Evolutionary conservation across 1,284 basidiomycete genomes (phyloP).

Genomic region (Boletus hoseneyae): DNA sequence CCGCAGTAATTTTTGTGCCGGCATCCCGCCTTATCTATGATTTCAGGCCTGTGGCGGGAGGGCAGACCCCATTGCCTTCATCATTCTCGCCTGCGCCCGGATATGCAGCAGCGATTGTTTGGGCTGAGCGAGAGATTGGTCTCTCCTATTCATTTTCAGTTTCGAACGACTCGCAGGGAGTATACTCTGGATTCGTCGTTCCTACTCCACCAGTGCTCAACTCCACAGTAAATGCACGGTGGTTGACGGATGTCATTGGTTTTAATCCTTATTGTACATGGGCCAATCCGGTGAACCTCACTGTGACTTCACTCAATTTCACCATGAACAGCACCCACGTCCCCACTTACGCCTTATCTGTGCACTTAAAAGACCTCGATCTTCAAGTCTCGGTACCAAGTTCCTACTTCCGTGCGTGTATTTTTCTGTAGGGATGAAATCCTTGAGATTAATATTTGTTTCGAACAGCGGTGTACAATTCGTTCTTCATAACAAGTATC

Average conservation of each 20-base stretch:
- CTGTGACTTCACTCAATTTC: constrained; percentile 8
- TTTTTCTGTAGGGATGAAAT: no score
- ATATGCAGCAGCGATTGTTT: constrained; percentile 12
- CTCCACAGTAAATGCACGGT: constrained; percentile 16
- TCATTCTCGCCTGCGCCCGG: constrained; percentile 8
- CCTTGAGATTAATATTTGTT: neutral
- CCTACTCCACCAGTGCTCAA: constrained; percentile 10
- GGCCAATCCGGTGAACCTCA: constrained; percentile 19
- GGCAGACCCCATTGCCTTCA: neutral
- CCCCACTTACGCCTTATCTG: constrained; percentile 4
- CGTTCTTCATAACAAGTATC: constrained; percentile 11
- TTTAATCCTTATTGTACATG: constrained; percentile 22
- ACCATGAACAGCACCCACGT: constrained; percentile 14
- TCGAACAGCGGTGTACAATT: constrained; percentile 3
- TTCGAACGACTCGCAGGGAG: constrained; percentile 8
- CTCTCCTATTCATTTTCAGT: constrained; percentile 13
- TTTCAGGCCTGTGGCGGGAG: constrained; percentile 9
- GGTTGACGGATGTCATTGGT: constrained; percentile 23
- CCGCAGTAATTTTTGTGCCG: neutral
- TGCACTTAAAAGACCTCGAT: constrained; percentile 4
- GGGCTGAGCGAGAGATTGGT: constrained; percentile 13
- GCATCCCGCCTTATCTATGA: neutral
- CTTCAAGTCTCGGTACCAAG: constrained; percentile 10
- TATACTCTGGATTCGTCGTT: constrained; percentile 12
- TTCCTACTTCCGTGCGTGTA: constrained; percentile 14